Base-by-base conservation (phyloP, 1,139 yeast genomes). In the Candida gigantensis region DNA sequence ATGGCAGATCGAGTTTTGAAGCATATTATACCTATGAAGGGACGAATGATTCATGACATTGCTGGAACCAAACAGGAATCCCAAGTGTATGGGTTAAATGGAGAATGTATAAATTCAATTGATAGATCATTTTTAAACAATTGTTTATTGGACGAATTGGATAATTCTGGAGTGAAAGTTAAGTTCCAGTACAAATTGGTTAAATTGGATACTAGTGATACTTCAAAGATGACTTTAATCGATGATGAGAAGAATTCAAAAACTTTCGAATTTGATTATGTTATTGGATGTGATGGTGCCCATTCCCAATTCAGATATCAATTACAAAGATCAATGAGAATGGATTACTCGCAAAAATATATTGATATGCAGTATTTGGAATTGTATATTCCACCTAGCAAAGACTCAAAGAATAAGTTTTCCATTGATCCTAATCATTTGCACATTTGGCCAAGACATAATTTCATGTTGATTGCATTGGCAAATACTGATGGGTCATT, bases 391-490 rank as follows among this genome's bases (percentile, higher is more conserved):
- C 89, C 88, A 9, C 74, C 89, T 0, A 68, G 68, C 8, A 48
- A 49, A 12, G 57, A 53, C 11, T 49, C 46, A 2, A 41, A 42
- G 4, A 39, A 39, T 25, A 51, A 55, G 39, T 83, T 78, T 49
- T 58, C 65, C 13, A 68, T 88, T 31, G 81, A 83, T 49, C 81
- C 88, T 3, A 80, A 86, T 58, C 89, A 86, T 56, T 71, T 90
- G 39, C 97, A 90, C 54, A 87, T 90, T 34, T 90, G 97, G 97
- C 97, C 97, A 3, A 72, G 97, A 34, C 79, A 81, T 41, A 71
- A 84, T 40, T 85, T 71, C 56, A 90, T 90, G 97, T 72, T 90
- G 48, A 90, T 90, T 53, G 96, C 96, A 0, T 70, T 90, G 43
- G 86, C 97, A 8, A 90, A 90, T 50, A 58, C 64, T 18, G 95